Evolutionary conservation across 116 monocot species (phyloP), one percentile per base, ranked within the genome.

Genomic region (Iris pallida): DNA sequence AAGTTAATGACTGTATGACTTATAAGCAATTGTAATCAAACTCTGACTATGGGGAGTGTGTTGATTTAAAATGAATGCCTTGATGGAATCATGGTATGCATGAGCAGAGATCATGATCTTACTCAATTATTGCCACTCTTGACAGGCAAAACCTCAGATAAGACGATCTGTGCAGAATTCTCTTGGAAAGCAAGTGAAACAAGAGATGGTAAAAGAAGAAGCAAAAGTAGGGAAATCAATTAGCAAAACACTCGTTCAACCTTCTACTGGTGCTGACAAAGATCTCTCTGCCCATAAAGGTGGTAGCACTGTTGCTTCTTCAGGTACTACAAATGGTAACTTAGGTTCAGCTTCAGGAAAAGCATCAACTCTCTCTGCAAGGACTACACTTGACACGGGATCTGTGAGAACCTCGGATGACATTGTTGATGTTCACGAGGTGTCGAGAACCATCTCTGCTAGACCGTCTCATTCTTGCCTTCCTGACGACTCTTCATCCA

Each of bases 141-240:
- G 15, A 49, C 76, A 94, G 94, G 54, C 68, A 42, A 86, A 72
- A 72, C 20, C 75, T 74, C 83, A 75, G 52, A 59, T 78, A 44
- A 98, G 93, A 80, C 87, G 88, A 57, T 61, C 80, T n/a, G 48
- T 64, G 59, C 98, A 79, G 49, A 62, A 60, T 74, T 53, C 77
- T 52, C 19, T 71, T 64, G 68, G 76, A 15, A 97, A 88, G 72
- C 81, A 79, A 68, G 52, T 78, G 68, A 93, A 83, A 48, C 88
- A 77, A 61, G 94, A 90, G 5, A 13, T 68, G 8, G 13, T 52
- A 20, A 90, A 85, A 59, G 97, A 97, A 66, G 93, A 93, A 47
- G 20, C 6, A 71, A 98, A 86, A 86, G 66, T 88, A 59, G 81
- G 85, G 45, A 96, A 92, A 85, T 71, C 79, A 53, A 54, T 66